Evolutionary conservation across 2,329 filamentous ascomycete species (phyloP), one percentile per base, ranked within the genome.

Genomic region (Hypoxylon sp.): DNA sequence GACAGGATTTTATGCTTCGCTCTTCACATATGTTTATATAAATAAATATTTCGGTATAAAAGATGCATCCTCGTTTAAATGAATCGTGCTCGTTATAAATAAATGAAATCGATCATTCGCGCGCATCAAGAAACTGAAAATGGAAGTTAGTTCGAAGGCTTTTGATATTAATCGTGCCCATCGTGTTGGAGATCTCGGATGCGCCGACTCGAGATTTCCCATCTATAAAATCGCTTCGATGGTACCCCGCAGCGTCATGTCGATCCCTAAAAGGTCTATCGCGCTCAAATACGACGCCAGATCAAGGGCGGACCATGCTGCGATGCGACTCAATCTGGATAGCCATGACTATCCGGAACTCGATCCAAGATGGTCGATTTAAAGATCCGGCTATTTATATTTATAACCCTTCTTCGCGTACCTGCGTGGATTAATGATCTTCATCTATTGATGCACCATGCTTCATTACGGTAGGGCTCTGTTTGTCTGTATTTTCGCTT

Each of bases 211-310:
- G 13, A 54, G 51, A 50, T 63, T 58, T 57, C 50, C 57, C 54
- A 59, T 64, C 54, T 59, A 31, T 59, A n/a, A 24, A 14, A 44
- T 54, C 62, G 48, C 48, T 37, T 47, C 39, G 47, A 42, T 48
- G 47, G 66, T 68, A 70, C 68, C 65, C 68, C 65, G 68, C 65
- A 63, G 31, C 37, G 17, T 58, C 33, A n/a, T 59, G 52, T 70
- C 57, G 26, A 67, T 64, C 51, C 29, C 13, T 60, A 47, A 35
- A 52, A 64, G 33, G 44, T 64, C 59, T 48, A 11, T 47, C n/a
- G 33, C 22, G 48, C 13, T 31, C 47, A 47, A 63, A 65, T 68
- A 44, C 65, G 46, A 71, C 68, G 31, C 58, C 54, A 64, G 64
- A 57, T 67, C 57, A 35, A 53, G 61, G 29, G 29, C 29, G 14